Evolutionary conservation across 2,329 filamentous ascomycete genomes (phyloP), one percentile per base, ranked within the genome.

Genomic region (Trichoderma gracile): DNA sequence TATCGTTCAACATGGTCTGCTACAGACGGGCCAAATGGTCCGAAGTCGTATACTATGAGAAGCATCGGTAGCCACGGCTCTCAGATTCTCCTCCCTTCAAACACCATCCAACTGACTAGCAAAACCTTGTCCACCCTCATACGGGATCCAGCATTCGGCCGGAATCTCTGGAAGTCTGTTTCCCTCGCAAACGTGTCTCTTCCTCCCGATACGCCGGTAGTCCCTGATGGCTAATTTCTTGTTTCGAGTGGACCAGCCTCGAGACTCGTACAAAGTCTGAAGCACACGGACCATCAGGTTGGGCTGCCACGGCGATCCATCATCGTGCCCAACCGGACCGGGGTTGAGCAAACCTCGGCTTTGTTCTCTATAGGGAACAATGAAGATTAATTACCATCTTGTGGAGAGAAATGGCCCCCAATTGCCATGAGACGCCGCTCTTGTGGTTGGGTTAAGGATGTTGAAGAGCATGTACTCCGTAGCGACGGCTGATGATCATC

Each of bases 281-380:
- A 30, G 30, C 30, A 30, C 30, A 30, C 30, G 30, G 50, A 33
- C 21, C 21, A 12, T 27, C 21, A 53, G 40, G 47, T 64, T 64
- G 62, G 62, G 62, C 62, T 64, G 53, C 62, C 38, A 47, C 23
- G 23, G 8, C n/a, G 25, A 27, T 30, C 25, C 52, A 54, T 57
- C 21, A 52, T 58, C 40, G 43, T 58, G 62, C 62, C 62, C 62
- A 64, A 64, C 38, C 8, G 17, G 47, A 64, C 62, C n/a, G 62
- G 62, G 53, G 19, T 25, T n/a, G 46, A 59, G 52, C 25, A 64
- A 23, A 25, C 38, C 46, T 49, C 53, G 53, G 62, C 47, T 42
- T 58, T 45, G 45, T 61, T 25, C n/a, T 53, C 45, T 4, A 43
- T 45, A 1, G n/a, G 33, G 46, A 42, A 8, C 9, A 27, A 30